Evolutionary conservation across 1,284 basidiomycete species (phyloP).

Genomic region (Fistulinella staudtii): DNA sequence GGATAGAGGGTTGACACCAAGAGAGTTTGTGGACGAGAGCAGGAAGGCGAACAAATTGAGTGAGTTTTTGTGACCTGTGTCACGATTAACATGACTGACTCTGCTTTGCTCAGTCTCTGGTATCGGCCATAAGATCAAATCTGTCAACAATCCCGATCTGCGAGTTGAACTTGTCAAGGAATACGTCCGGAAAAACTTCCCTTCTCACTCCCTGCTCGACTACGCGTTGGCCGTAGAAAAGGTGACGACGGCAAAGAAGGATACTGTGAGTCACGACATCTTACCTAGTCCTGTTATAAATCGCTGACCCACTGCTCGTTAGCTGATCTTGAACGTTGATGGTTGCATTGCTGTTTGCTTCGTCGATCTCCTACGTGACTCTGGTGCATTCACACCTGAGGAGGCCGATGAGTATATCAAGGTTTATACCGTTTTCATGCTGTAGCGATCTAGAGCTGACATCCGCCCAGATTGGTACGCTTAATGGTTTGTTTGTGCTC

Average conservation of each 20-base stretch:
- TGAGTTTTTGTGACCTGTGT: slow-evolving; percentile 25
- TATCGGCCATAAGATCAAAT: slow-evolving; percentile 99
- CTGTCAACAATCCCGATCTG: slow-evolving; percentile 94
- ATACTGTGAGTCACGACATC: slow-evolving; percentile 64
- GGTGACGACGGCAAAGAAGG: slow-evolving; percentile 97
- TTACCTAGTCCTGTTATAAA: neutral
- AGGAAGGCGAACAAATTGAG: slow-evolving; percentile 96
- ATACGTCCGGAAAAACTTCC: slow-evolving; percentile 95
- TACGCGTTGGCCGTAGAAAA: slow-evolving; percentile 99
- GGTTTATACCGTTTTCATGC: slow-evolving; percentile 32
- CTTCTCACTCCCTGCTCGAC: slow-evolving; percentile 87
- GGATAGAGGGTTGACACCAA: slow-evolving; percentile 88
- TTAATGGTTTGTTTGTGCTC: slow-evolving; percentile 96
- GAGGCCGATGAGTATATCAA: slow-evolving; percentile 98
- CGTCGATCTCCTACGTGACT: slow-evolving; percentile 91
- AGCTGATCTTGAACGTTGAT: slow-evolving; percentile 93
- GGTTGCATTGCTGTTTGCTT: slow-evolving; percentile 98
- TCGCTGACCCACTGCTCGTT: slow-evolving; percentile 1
- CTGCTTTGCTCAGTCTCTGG: slow-evolving; percentile 66
- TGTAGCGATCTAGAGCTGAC: slow-evolving; percentile 6
- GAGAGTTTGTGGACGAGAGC: slow-evolving; percentile 97
- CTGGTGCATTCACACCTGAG: slow-evolving; percentile 92
- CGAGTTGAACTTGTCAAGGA: slow-evolving; percentile 98
- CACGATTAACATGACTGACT: neutral
- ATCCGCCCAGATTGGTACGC: slow-evolving; percentile 64